Evolutionary conservation across 805 yeast species (phyloP).

Genomic region (Saccharomycopsis sp.): DNA sequence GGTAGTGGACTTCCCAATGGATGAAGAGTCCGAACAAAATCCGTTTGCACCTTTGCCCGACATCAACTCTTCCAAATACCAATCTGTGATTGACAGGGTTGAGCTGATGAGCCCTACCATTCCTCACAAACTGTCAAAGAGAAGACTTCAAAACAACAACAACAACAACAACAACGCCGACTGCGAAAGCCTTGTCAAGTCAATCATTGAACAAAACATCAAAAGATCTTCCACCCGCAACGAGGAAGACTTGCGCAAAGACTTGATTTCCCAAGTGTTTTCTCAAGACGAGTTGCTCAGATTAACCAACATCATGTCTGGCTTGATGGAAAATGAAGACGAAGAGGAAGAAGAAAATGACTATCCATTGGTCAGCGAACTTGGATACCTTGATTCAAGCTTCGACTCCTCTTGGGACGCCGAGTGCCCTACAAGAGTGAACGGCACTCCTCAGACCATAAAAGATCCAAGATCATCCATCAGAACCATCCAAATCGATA

Average conservation of each 20-base stretch:
- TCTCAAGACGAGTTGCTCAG: constrained; percentile 16
- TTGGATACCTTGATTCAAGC: too few species aligned
- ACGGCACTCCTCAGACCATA: constrained; percentile 9
- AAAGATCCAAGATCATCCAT: too few species aligned
- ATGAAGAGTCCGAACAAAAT: constrained; percentile 4
- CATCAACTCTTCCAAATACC: not conserved
- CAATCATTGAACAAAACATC: too few species aligned
- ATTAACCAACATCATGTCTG: constrained; percentile 12
- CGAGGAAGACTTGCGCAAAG: constrained; percentile 9
- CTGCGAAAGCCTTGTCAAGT: constrained; percentile 1
- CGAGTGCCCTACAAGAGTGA: constrained; percentile 16
- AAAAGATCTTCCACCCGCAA: not conserved
- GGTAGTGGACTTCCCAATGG: constrained; percentile 7
- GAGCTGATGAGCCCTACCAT: not conserved
- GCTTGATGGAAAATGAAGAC: not conserved
- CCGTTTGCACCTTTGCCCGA: constrained; percentile 15
- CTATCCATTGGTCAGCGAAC: too few species aligned
- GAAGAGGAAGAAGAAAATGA: constrained; percentile 1
- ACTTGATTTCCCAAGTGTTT: constrained; percentile 17
- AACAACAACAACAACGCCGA: not conserved
- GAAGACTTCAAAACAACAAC: too few species aligned
- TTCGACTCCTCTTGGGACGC: constrained; percentile 7
- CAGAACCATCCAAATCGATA: not conserved
- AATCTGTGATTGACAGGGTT: too few species aligned
- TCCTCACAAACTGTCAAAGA: not conserved